A percentile compares a stretch with the other conserved stretches of the same genome.
These are phyloP conservation scores for Stevia rebaudiana DNA, from an alignment of 140 eudicot species.

Conservation along the genomic window DNA sequence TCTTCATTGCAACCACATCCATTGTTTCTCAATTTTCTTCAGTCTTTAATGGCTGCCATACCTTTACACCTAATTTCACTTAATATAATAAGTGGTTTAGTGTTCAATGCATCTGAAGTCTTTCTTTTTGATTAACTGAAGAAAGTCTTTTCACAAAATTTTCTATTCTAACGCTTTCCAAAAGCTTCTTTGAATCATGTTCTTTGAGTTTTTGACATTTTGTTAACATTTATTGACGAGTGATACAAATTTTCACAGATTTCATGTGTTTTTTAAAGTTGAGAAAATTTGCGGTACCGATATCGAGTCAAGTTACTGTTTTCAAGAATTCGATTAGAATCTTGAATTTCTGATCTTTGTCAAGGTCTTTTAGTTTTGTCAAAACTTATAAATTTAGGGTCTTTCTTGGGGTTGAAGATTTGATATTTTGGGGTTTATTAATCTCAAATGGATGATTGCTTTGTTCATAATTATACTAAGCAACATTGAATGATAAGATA, in stretches of 20 bases:
- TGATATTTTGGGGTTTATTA: slow-evolving; percentile 18
- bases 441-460: slow-evolving; percentile 29
- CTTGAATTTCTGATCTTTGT: slow-evolving; percentile 24
- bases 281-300: slow-evolving; percentile 9
- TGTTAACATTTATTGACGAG: background rate
- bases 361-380: slow-evolving; percentile 17
- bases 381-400: slow-evolving; percentile 12
- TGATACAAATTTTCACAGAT: background rate
- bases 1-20: slow-evolving; percentile 26
- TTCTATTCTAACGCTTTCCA: background rate
- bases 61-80: slow-evolving; percentile 29
- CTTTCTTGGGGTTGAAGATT: slow-evolving; percentile 22
- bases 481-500: slow-evolving; percentile 19
- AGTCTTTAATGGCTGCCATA: slow-evolving; percentile 47
- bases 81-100: slow-evolving; percentile 36
- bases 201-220: slow-evolving; percentile 13
- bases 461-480: slow-evolving; percentile 5
- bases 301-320: slow-evolving; percentile 5
- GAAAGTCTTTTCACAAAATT: slow-evolving; percentile 17
- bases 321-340: slow-evolving; percentile 18
- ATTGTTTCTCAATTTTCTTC: slow-evolving; percentile 12
- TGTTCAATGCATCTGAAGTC: slow-evolving; percentile 30
- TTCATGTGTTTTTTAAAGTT: background rate
- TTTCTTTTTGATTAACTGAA: slow-evolving; percentile 40
- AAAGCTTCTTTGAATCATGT: slow-evolving; percentile 19